These are phyloP conservation scores for Gynochthodes officinalis DNA, from an alignment of 257 asterid genomes.

Conservation along the genomic window DNA sequence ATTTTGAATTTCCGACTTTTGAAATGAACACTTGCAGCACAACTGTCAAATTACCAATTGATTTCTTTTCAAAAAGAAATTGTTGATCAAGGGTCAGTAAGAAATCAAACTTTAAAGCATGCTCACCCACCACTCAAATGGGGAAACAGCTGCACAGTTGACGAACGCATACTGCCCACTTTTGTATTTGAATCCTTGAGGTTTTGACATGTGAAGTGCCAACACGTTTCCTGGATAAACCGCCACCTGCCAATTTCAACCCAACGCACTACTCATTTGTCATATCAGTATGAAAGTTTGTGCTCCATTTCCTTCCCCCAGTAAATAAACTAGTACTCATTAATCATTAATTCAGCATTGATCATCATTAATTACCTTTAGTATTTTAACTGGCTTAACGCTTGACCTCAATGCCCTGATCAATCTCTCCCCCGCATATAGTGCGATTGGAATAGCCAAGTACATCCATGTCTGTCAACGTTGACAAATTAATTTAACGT, in stretches of 20 bases:
- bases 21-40: too few species aligned
- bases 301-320: too few species aligned
- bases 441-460: conserved; percentile 51
- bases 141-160: conserved; percentile 90
- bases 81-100: background rate
- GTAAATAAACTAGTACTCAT: too few species aligned
- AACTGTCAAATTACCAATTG: too few species aligned
- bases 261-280: too few species aligned
- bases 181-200: conserved; percentile 76
- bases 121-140: conserved; percentile 75
- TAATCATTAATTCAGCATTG: too few species aligned
- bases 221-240: conserved; percentile 81
- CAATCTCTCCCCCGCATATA: conserved; percentile 68
- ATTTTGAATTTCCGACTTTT: too few species aligned
- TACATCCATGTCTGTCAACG: conserved; percentile 82
- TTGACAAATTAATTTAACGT: background rate
- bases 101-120: background rate
- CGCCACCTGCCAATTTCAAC: conserved; percentile 63
- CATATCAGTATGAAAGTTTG: too few species aligned
- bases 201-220: conserved; percentile 85
- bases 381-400: conserved; percentile 63
- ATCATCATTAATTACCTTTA: conserved; percentile 46
- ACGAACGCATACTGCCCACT: conserved; percentile 90
- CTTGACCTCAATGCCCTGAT: conserved; percentile 71
- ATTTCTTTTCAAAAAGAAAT: too few species aligned